A percentile compares a stretch with the other conserved stretches of the same genome.
Evolutionary conservation across 2,329 filamentous ascomycete species (phyloP).

Genomic region (Thielaviopsis populi): DNA sequence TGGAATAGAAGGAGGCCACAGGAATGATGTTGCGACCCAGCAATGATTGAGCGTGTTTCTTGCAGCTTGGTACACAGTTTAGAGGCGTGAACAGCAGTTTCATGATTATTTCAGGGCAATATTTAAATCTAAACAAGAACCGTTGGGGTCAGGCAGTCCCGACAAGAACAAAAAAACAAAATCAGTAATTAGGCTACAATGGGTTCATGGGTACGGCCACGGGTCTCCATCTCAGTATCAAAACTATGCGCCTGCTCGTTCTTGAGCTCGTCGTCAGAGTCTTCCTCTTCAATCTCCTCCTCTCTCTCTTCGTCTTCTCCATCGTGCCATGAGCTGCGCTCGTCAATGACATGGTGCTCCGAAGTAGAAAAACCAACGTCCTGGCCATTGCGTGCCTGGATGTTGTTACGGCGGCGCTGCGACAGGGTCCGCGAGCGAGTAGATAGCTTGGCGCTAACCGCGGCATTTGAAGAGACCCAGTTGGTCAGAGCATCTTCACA

Average conservation of each 20-base stretch:
- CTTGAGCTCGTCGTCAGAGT: slow-evolving; percentile 44
- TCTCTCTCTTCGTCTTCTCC: slow-evolving; percentile 48
- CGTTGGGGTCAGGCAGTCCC: too few relatives aligned
- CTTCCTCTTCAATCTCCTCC: slow-evolving; percentile 28
- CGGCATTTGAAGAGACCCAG: slow-evolving; percentile 85
- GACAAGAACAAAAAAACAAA: background rate
- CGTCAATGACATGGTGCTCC: slow-evolving; percentile 56
- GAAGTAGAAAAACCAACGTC: slow-evolving; percentile 72
- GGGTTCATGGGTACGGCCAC: slow-evolving; percentile 40
- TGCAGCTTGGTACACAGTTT: too few relatives aligned
- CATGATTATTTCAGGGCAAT: too few relatives aligned
- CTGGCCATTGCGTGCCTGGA: slow-evolving; percentile 46
- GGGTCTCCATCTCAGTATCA: slow-evolving; percentile 38
- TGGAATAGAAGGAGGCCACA: background rate
- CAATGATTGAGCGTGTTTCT: too few relatives aligned
- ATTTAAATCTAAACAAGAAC: too few relatives aligned
- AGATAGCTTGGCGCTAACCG: slow-evolving; percentile 75
- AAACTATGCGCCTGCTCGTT: slow-evolving; percentile 39
- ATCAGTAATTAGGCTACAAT: slow-evolving; percentile 22
- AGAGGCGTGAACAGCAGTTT: too few relatives aligned
- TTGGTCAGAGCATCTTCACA: slow-evolving; percentile 95
- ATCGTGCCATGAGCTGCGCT: slow-evolving; percentile 69
- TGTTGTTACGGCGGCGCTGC: slow-evolving; percentile 63
- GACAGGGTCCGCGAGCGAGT: slow-evolving; percentile 77
- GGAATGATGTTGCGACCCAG: too few relatives aligned